Base-by-base conservation (phyloP, 805 yeast species). In the Debaryomyces prosopidis region DNA sequence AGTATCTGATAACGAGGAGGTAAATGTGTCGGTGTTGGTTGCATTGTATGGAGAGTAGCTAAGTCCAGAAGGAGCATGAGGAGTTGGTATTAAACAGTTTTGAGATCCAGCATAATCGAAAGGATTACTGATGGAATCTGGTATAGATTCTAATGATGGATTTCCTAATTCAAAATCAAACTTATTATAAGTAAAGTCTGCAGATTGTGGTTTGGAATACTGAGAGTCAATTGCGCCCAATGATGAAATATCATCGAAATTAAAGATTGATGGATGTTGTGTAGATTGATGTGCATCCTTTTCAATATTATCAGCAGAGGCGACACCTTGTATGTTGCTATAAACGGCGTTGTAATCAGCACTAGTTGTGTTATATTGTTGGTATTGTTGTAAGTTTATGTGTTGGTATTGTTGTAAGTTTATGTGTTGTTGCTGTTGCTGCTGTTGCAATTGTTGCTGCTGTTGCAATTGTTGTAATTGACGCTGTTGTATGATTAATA, bases 141-240 rank as follows among this genome's bases (percentile, higher is more conserved):
- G 63, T 20, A 65, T 58, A 9, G 60, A 55, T 17, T 65, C 68
- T 28, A 63, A 53, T 2, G 65, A 59, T 12, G 59, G 58, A 45
- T 55, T 59, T 1, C 49, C 59, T 30, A 60, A 45, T 12, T 62
- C 66, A 39, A 59, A 58, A 32, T 62, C 66, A 18, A 48, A 47
- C 17, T 54, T 28, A 45, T 53, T 57, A 50, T 62, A 58, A 44
- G 63, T 50, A 42, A 59, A 50, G 18, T 59, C 62, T 23, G 42
- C 41, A 9, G 52, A 40, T 17, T 33, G 49, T 17, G 40, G 31
- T 40, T 42, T 43, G 40, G 32, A 37, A 31, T 14, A 30, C 18
- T 51, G 40, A 45, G 44, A 49, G 28, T 55, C 55, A 23, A 44
- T 44, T 31, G 50, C 37, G 19, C 55, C 37, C 31, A 53, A 55